Evolutionary conservation across 257 asterid genomes (phyloP).

Genomic region (Asclepias syriaca): DNA sequence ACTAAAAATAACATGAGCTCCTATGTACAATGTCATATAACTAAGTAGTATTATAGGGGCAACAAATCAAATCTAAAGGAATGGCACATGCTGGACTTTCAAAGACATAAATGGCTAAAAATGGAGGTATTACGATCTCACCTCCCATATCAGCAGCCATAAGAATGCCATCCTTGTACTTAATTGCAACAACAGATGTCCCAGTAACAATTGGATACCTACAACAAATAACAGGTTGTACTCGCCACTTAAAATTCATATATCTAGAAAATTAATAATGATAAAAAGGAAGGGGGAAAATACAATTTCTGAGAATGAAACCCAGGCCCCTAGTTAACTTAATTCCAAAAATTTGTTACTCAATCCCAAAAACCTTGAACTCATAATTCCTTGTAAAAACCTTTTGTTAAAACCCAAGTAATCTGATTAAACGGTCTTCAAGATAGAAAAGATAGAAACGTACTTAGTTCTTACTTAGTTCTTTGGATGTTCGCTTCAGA

Average conservation of each 20-base stretch:
- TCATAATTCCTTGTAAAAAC: background rate
- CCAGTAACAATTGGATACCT: slow-evolving; percentile 93
- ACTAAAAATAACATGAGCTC: background rate
- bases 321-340: background rate
- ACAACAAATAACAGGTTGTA: slow-evolving; percentile 4
- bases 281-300: background rate
- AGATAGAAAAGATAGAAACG: slow-evolving; percentile 7
- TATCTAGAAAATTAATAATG: background rate
- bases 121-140: slow-evolving; percentile 23
- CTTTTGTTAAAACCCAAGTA: slow-evolving; percentile 25
- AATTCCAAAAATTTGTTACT: too few relatives aligned
- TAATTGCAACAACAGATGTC: slow-evolving; percentile 84
- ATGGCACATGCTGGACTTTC: background rate
- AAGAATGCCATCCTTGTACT: slow-evolving; percentile 92
- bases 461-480: slow-evolving; percentile 90
- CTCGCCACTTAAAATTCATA: slow-evolving; percentile 8
- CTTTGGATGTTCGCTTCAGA: slow-evolving; percentile 66
- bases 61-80: too few relatives aligned
- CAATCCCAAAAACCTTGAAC: background rate
- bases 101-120: background rate
- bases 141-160: slow-evolving; percentile 99
- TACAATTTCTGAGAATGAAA: background rate
- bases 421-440: background rate
- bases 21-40: too few relatives aligned
- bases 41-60: background rate